Evolutionary conservation across 1,284 basidiomycete genomes (phyloP).

Genomic region (Puccinia hordei): DNA sequence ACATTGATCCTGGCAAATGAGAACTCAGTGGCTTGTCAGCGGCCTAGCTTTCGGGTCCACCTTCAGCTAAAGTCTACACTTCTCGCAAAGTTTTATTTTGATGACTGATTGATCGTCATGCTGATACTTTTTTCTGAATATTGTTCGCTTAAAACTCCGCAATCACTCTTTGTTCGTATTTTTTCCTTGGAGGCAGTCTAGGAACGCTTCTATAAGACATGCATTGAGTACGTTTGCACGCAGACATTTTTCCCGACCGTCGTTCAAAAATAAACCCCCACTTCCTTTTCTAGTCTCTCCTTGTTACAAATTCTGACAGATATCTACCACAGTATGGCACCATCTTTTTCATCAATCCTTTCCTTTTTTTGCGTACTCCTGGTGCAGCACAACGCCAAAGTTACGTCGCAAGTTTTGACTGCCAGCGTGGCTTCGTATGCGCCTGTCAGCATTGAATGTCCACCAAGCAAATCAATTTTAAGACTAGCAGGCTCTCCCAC

Average conservation of each 20-base stretch:
- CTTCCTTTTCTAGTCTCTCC: not conserved
- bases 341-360: not conserved
- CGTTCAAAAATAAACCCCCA: not conserved
- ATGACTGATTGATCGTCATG: not conserved
- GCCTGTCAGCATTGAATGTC: constrained; percentile 25
- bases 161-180: not conserved
- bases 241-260: no score
- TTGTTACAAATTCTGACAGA: not conserved
- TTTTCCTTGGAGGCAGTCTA: not conserved
- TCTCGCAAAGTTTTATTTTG: not conserved
- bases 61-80: not conserved
- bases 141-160: not conserved
- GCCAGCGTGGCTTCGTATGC: constrained; percentile 31
- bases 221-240: not conserved
- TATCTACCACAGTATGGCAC: not conserved
- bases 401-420: constrained; percentile 7
- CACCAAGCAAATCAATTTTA: not conserved
- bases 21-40: constrained; percentile 2
- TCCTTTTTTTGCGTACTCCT: not conserved
- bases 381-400: not conserved
- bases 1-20: not conserved
- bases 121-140: not conserved
- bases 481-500: constrained; percentile 29
- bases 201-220: not conserved
- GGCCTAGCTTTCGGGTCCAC: not conserved